These are phyloP conservation scores for Pythium brachiatum DNA, from an alignment of 352 stramenopile species.

Conservation along the genomic window DNA sequence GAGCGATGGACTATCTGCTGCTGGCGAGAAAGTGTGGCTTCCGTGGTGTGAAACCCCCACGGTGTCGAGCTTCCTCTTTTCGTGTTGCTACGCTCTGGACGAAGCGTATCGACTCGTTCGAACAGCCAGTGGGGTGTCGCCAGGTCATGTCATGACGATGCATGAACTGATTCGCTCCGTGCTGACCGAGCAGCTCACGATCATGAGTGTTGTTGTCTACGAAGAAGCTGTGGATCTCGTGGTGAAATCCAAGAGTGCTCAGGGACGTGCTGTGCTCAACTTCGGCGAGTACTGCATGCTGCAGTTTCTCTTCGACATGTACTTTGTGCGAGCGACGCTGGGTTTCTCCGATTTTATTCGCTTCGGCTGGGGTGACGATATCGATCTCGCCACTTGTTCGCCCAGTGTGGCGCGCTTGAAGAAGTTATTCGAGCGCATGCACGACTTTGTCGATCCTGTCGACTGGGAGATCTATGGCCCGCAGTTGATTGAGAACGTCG, in stretches of 20 bases:
- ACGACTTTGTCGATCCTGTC: conserved; percentile 82
- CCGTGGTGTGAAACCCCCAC: conserved; percentile 81
- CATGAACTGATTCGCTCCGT: conserved; percentile 64
- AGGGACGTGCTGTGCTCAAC: conserved; percentile 57
- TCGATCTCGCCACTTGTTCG: conserved; percentile 54
- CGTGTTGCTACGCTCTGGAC: conserved; percentile 81
- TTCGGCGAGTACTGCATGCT: conserved; percentile 84
- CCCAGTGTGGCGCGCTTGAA: conserved; percentile 54
- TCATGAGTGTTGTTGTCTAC: conserved; percentile 72
- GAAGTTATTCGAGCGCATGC: conserved; percentile 71
- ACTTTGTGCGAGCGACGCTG: conserved; percentile 83
- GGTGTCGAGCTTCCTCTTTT: conserved; percentile 83
- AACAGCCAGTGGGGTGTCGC: conserved; percentile 32
- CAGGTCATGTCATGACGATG: conserved; percentile 58
- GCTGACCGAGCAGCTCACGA: conserved; percentile 74
- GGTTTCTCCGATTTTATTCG: conserved; percentile 86
- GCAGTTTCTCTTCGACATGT: conserved; percentile 89
- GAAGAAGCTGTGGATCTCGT: conserved; percentile 61
- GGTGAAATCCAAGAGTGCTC: conserved; percentile 42
- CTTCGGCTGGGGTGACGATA: conserved; percentile 85
- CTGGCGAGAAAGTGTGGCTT: conserved; percentile 73
- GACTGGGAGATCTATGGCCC: conserved; percentile 89
- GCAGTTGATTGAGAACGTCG: conserved; percentile 83
- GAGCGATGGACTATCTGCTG: conserved; percentile 33
- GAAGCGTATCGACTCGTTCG: conserved; percentile 70